Evolutionary conservation across 768 basidiomycete genomes (phyloP).

Genomic region (Lenzites betulinus): DNA sequence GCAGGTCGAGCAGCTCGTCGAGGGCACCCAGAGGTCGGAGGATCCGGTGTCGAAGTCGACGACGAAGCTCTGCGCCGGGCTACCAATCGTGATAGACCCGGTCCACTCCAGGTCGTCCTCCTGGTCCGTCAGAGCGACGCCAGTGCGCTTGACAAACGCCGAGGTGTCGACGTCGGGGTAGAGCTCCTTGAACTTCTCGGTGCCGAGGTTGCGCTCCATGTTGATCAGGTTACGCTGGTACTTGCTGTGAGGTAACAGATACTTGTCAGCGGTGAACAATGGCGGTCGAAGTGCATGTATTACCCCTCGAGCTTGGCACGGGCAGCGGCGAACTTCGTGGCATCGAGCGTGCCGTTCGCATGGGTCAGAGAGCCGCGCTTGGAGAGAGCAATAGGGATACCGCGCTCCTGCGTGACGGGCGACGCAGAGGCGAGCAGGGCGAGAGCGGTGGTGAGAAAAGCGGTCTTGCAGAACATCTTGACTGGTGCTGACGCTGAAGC

Average conservation of each 20-base stretch:
- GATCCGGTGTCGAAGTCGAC: conserved; percentile 28
- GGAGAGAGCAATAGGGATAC: conserved; percentile 9
- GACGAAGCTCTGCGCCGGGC: conserved; percentile 16
- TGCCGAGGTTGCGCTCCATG: conserved; percentile 15
- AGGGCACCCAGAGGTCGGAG: conserved; percentile 30
- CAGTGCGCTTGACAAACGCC: conserved; percentile 3
- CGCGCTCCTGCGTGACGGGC: conserved; percentile 11
- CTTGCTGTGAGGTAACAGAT: conserved; percentile 8
- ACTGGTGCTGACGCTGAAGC: background rate
- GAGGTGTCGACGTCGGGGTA: background rate
- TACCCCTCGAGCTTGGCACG: conserved; percentile 14
- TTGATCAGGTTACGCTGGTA: conserved; percentile 22
- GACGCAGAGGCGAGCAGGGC: conserved; percentile 23
- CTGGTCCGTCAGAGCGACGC: conserved; percentile 9
- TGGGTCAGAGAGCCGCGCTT: conserved; percentile 21
- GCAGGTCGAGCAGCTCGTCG: conserved; percentile 24
- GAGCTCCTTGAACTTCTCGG: conserved; percentile 11
- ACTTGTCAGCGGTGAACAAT: background rate
- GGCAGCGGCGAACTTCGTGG: conserved; percentile 5
- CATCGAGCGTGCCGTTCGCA: conserved; percentile 16
- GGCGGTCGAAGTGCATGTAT: background rate
- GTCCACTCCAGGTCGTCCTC: conserved; percentile 10
- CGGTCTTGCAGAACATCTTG: conserved; percentile 27
- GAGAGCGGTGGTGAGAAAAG: conserved; percentile 25
- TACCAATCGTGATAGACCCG: conserved; percentile 14